Evolutionary conservation across 768 basidiomycete species (phyloP).

Genomic region (Termitomyces eurrhizus): DNA sequence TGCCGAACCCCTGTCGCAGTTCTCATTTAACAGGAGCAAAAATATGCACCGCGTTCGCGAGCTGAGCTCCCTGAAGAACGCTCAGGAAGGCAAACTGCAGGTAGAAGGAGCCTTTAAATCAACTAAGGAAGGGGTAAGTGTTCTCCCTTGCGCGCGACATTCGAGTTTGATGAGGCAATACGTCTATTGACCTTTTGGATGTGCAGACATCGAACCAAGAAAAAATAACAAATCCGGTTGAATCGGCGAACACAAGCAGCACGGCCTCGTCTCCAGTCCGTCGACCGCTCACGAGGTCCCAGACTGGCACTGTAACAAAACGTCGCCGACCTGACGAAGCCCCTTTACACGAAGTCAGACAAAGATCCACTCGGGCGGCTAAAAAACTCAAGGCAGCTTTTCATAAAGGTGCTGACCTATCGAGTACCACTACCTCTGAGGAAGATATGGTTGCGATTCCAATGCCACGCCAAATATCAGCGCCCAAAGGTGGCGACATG

Average conservation of each 20-base stretch:
- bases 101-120: not conserved
- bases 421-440: not conserved
- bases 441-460: not conserved
- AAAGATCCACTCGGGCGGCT: slow-evolving; percentile 4
- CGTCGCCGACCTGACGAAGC: slow-evolving; percentile 21
- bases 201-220: not conserved
- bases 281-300: slow-evolving; percentile 33
- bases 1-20: slow-evolving; percentile 18
- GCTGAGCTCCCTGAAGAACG: slow-evolving; percentile 16
- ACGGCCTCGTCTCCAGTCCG: slow-evolving; percentile 7
- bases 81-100: slow-evolving; percentile 10
- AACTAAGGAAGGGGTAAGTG: slow-evolving; percentile 7
- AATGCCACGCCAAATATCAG: slow-evolving; percentile 1
- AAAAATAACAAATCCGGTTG: not conserved
- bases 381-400: slow-evolving; percentile 11
- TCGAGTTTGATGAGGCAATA: not conserved
- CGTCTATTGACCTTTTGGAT: not conserved
- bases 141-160: not conserved
- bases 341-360: slow-evolving; percentile 6
- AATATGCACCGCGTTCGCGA: slow-evolving; percentile 20
- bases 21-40: slow-evolving; percentile 4
- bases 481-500: not conserved
- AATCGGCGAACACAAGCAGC: not conserved
- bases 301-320: slow-evolving; percentile 28
- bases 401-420: not conserved